Evolutionary conservation across 768 basidiomycete genomes (phyloP).

Genomic region (Amanita muscaria): DNA sequence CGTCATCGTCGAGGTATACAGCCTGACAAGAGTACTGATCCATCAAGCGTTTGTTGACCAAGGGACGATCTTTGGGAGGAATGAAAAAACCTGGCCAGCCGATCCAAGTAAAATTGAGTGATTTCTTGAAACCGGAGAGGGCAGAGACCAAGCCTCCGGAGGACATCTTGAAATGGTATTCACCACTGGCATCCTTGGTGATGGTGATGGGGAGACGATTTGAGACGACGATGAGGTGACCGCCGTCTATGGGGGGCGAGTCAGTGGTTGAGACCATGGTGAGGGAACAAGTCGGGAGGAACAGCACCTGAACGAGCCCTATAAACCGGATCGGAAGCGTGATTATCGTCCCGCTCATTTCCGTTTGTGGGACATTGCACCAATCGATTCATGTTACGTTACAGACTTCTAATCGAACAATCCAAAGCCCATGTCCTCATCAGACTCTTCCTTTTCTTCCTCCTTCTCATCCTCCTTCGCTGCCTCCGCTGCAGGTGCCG

Average conservation of each 20-base stretch:
- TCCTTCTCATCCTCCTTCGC: conserved; percentile 63
- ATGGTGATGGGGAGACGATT: conserved; percentile 96
- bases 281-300: conserved; percentile 13
- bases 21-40: conserved; percentile 97
- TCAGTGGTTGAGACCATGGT: conserved; percentile 30
- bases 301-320: background rate
- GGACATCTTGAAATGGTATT: conserved; percentile 99
- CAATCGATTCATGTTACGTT: conserved; percentile 2
- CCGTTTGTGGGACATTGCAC: background rate
- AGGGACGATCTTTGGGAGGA: conserved; percentile 81
- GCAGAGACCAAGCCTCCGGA: conserved; percentile 97
- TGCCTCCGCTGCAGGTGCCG: conserved; percentile 48
- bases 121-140: conserved; percentile 96
- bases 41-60: conserved; percentile 86
- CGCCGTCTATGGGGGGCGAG: conserved; percentile 15
- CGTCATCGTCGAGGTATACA: conserved; percentile 94
- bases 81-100: conserved; percentile 95
- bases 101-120: conserved; percentile 96
- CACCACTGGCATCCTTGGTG: conserved; percentile 82
- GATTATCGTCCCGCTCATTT: background rate
- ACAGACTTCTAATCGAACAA: conserved; percentile 61
- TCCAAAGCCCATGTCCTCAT: conserved; percentile 94
- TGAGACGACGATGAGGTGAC: conserved; percentile 87
- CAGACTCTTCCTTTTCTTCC: conserved; percentile 80
- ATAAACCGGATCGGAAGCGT: background rate